Percentiles rank a stretch among this genome's conserved stretches.
phyloP scores from a whole-genome alignment of 257 asterid species.

The Penstemon davidsonii region DNA sequence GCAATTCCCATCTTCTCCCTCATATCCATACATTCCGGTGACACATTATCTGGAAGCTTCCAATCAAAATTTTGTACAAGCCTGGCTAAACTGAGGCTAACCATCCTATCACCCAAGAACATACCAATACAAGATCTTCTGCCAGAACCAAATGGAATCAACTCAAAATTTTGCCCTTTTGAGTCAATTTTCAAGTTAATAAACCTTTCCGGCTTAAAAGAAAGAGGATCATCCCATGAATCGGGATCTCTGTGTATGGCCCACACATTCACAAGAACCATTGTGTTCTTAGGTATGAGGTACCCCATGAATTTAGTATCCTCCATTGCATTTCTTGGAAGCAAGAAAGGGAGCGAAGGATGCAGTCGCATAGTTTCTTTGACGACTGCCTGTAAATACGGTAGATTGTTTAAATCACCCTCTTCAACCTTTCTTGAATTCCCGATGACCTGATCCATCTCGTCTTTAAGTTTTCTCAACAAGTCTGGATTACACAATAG shows the following conservation, averaged over 20 bases:
- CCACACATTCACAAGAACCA: conserved; percentile 29
- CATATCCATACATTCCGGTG: conserved; percentile 5
- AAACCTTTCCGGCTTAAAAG: conserved; percentile 42
- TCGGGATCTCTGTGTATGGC: conserved; percentile 43
- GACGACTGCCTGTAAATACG: conserved; percentile 28
- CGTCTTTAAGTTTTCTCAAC: conserved; percentile 18
- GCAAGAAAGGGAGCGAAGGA: conserved; percentile 31
- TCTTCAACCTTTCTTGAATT: conserved; percentile 21
- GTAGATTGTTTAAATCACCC: conserved; percentile 18
- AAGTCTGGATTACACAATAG: conserved; percentile 25
- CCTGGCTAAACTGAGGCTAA: conserved; percentile 39
- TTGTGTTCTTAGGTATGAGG: conserved; percentile 29
- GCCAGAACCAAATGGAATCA: conserved; percentile 42
- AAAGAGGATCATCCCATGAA: conserved; percentile 30
- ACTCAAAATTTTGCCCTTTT: conserved; percentile 38
- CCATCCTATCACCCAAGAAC: conserved; percentile 40
- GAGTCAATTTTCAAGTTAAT: conserved; percentile 26
- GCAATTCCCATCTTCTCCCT: conserved; percentile 6
- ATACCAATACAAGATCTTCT: conserved; percentile 37
- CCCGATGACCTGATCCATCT: conserved; percentile 25
- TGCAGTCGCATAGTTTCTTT: conserved; percentile 38
- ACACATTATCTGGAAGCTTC: conserved; percentile 21
- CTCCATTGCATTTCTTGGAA: conserved; percentile 28
- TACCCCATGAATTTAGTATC: conserved; percentile 30
- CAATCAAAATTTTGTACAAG: conserved; percentile 40